Conservation (phyloP, 768 basidiomycete species). For the Xerocomellus amylosporus region DNA sequence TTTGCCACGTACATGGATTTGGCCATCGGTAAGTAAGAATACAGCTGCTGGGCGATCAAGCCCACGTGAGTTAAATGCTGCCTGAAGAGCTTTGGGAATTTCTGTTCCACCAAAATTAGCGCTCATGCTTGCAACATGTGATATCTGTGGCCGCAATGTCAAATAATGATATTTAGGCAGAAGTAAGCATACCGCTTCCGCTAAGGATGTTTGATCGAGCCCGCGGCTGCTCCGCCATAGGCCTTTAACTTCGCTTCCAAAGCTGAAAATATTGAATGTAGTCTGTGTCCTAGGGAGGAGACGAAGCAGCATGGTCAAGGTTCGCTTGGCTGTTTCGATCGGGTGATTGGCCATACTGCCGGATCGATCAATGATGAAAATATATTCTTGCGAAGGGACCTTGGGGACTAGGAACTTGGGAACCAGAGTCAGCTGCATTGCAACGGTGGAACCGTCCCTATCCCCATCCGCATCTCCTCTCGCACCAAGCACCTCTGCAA, state of each 20-base stretch:
- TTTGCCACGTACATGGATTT: constrained; percentile 30
- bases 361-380: constrained; percentile 60
- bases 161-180: constrained; percentile 1
- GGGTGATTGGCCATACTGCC: constrained; percentile 47
- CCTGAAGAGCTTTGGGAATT: constrained; percentile 39
- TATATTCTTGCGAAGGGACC: constrained; percentile 48
- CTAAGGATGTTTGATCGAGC: constrained; percentile 34
- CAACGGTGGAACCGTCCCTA: constrained; percentile 33
- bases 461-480: constrained; percentile 3
- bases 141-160: constrained; percentile 31
- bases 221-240: constrained; percentile 38
- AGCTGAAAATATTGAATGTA: constrained; percentile 57
- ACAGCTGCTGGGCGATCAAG: constrained; percentile 42
- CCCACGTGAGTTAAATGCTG: constrained; percentile 37
- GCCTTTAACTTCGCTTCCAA: constrained; percentile 33
- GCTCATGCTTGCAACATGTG: constrained; percentile 38
- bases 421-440: constrained; percentile 54
- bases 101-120: constrained; percentile 54
- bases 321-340: constrained; percentile 48
- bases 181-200: constrained; percentile 34
- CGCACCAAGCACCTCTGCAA: constrained; percentile 44
- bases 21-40: constrained; percentile 61
- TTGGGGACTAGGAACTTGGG: constrained; percentile 47
- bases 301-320: constrained; percentile 46
- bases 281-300: constrained; percentile 45